These are phyloP conservation scores for Arthroderma sp. DNA, from an alignment of 2,329 filamentous ascomycete species.

Conservation along the genomic window DNA sequence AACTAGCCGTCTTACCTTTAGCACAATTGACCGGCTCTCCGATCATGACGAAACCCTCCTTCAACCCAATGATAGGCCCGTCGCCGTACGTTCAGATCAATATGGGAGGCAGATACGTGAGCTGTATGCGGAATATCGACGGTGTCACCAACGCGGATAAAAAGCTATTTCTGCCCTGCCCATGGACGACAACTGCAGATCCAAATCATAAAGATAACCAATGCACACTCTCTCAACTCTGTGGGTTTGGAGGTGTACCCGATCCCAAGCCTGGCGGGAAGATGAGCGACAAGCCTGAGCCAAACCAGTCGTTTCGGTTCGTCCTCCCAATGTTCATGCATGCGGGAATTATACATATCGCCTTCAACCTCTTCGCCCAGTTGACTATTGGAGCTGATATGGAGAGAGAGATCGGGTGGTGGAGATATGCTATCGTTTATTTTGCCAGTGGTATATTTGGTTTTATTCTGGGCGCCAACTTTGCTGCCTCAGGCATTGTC, in stretches of 20 bases:
- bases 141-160: constrained; percentile 25
- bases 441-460: constrained; percentile 87
- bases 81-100: constrained; percentile 85
- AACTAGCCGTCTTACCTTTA: constrained; percentile 21
- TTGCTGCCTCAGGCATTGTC: constrained; percentile 64
- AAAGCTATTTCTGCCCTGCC: constrained; percentile 56
- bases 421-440: constrained; percentile 84
- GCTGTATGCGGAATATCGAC: constrained; percentile 74
- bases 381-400: constrained; percentile 83
- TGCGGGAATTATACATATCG: constrained; percentile 85
- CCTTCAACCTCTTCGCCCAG: constrained; percentile 87
- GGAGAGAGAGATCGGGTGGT: constrained; percentile 74
- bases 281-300: constrained; percentile 47
- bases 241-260: constrained; percentile 66
- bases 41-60: constrained; percentile 58
- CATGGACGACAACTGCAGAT: constrained; percentile 55
- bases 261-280: constrained; percentile 43
- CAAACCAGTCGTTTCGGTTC: constrained; percentile 95
- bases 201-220: constrained; percentile 33
- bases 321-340: constrained; percentile 93
- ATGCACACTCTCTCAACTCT: constrained; percentile 70
- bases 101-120: constrained; percentile 85
- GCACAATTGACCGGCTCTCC: constrained; percentile 61
- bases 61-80: constrained; percentile 96
- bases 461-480: constrained; percentile 89